These are phyloP conservation scores for Populus alba DNA, from an alignment of 345 rosid species.

Conservation along the genomic window DNA sequence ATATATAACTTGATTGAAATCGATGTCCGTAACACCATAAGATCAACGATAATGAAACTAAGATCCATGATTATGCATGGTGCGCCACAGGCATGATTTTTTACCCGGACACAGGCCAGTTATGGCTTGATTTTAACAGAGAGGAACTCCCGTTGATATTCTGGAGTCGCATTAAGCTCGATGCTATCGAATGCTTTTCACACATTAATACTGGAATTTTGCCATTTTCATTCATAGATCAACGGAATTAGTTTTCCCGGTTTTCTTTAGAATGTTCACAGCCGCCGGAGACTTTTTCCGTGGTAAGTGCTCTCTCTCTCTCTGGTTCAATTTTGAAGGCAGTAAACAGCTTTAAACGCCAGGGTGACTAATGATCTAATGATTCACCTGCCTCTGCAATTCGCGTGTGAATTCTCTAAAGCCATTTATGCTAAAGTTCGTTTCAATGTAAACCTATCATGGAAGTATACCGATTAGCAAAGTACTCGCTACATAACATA, in stretches of 20 bases:
- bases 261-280: neutral
- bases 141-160: neutral
- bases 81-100: neutral
- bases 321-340: neutral
- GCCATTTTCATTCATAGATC: constrained; percentile 1
- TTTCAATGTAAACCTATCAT: too few species aligned
- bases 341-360: neutral
- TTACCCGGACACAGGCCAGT: neutral
- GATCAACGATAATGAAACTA: neutral
- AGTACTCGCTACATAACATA: too few species aligned
- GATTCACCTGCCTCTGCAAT: too few species aligned
- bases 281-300: neutral
- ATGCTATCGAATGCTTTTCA: neutral
- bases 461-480: too few species aligned
- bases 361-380: too few species aligned
- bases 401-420: too few species aligned
- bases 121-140: neutral
- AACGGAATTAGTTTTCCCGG: neutral
- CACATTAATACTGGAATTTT: neutral
- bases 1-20: too few species aligned
- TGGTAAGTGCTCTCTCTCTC: neutral
- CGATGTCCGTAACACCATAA: too few species aligned
- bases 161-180: neutral
- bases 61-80: neutral
- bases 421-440: too few species aligned